These are phyloP conservation scores for Colletotrichum sp. DNA, from an alignment of 2,329 filamentous ascomycete genomes.

Conservation along the genomic window DNA sequence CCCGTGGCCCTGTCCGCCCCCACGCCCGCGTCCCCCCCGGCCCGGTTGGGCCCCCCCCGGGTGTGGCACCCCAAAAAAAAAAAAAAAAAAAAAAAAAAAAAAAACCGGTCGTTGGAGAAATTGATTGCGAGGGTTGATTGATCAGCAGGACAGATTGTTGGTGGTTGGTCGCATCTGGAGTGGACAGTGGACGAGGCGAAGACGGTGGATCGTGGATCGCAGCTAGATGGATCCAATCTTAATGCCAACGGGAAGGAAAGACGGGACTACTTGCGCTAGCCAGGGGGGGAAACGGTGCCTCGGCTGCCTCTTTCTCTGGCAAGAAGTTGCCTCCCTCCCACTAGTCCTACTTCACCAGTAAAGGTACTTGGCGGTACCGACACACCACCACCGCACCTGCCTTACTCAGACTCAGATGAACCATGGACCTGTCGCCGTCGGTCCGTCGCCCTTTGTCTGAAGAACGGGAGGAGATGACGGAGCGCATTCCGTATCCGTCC, in stretches of 20 bases:
- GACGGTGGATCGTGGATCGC: constrained; percentile 15
- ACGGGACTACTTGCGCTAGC: not conserved
- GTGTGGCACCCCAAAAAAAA: too few relatives aligned
- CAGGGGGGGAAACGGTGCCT: not conserved
- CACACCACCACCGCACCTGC: not conserved
- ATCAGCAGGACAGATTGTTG: constrained; percentile 13
- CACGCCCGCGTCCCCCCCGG: too few relatives aligned
- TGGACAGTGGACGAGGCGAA: not conserved
- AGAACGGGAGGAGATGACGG: not conserved
- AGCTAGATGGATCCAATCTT: constrained; percentile 15
- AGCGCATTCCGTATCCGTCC: constrained; percentile 12
- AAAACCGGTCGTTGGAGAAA: not conserved
- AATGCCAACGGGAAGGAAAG: not conserved
- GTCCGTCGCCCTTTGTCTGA: not conserved
- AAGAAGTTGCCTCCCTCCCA: not conserved
- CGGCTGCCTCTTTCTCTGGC: not conserved
- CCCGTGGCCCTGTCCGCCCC: too few relatives aligned
- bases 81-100: not conserved
- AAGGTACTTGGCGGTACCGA: not conserved
- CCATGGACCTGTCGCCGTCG: not conserved
- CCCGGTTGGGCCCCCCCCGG: too few relatives aligned
- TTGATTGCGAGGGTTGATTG: constrained; percentile 3
- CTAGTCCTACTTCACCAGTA: not conserved
- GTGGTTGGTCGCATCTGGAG: constrained; percentile 10
- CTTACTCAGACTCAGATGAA: not conserved